A percentile compares a stretch with the other conserved stretches of the same genome.
These are phyloP conservation scores for Irpex sp. DNA, from an alignment of 1,284 basidiomycete genomes.

Conservation along the genomic window DNA sequence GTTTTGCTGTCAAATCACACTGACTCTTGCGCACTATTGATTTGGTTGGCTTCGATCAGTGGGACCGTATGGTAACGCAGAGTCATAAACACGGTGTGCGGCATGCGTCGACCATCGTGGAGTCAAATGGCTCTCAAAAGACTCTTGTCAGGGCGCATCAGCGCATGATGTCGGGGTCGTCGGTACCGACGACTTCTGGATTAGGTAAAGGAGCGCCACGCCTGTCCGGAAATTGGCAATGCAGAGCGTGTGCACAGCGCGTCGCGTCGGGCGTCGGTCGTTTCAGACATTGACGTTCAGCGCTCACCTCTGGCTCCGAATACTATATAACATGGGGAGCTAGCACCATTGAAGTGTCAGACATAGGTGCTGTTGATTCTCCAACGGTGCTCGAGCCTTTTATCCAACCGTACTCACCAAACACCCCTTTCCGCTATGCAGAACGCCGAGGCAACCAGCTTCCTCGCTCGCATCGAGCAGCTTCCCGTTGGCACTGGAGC, in stretches of 20 bases:
- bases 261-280: too few relatives aligned
- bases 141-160: neutral
- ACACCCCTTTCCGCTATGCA: constrained; percentile 20
- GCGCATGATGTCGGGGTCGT: neutral
- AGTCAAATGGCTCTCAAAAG: neutral
- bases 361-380: neutral
- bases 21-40: neutral
- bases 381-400: neutral
- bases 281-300: neutral
- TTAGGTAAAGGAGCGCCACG: neutral
- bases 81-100: neutral
- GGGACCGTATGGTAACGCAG: neutral
- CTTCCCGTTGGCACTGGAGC: constrained; percentile 34
- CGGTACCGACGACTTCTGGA: neutral
- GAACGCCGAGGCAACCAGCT: constrained; percentile 36
- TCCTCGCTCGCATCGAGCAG: constrained; percentile 36
- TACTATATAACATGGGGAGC: neutral
- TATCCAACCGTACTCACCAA: neutral
- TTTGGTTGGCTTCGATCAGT: neutral
- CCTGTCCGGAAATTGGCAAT: neutral
- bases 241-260: neutral
- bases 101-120: neutral
- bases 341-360: neutral
- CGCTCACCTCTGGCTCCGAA: neutral
- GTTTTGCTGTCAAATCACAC: neutral